These are phyloP conservation scores for Saposhnikovia divaricata DNA, from an alignment of 129 eudicot species.

Conservation along the genomic window DNA sequence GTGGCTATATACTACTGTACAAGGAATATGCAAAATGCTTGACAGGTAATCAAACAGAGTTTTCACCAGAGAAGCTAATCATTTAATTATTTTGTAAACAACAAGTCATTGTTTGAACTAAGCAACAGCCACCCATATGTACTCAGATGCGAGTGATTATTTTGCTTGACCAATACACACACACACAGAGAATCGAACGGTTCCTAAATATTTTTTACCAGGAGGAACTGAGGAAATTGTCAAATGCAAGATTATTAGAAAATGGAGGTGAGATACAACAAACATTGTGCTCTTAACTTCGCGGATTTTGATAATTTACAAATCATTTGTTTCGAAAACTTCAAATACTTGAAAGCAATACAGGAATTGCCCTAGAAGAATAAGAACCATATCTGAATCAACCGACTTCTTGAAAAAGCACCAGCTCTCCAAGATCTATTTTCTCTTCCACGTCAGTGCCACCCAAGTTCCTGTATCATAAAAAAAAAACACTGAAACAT, in stretches of 20 bases:
- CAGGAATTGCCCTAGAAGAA: neutral
- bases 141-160: neutral
- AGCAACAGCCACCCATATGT: neutral
- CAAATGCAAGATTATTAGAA: neutral
- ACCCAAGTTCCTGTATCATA: slow-evolving; percentile 24
- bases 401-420: slow-evolving; percentile 7
- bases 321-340: neutral
- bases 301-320: slow-evolving; percentile 4
- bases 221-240: neutral
- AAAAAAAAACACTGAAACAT: slow-evolving; percentile 18
- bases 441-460: slow-evolving; percentile 28
- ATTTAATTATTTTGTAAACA: too few relatives aligned
- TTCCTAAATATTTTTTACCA: neutral
- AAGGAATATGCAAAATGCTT: neutral
- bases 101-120: neutral
- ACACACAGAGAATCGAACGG: neutral
- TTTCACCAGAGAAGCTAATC: neutral
- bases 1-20: neutral
- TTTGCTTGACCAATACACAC: neutral
- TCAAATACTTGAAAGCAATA: neutral
- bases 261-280: neutral
- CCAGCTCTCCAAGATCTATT: slow-evolving; percentile 9
- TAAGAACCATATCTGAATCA: slow-evolving; percentile 27
- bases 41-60: neutral
- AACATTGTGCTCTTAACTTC: neutral